Evolutionary conservation across 805 yeast species (phyloP).

Genomic region (Kodamaea restingae): DNA sequence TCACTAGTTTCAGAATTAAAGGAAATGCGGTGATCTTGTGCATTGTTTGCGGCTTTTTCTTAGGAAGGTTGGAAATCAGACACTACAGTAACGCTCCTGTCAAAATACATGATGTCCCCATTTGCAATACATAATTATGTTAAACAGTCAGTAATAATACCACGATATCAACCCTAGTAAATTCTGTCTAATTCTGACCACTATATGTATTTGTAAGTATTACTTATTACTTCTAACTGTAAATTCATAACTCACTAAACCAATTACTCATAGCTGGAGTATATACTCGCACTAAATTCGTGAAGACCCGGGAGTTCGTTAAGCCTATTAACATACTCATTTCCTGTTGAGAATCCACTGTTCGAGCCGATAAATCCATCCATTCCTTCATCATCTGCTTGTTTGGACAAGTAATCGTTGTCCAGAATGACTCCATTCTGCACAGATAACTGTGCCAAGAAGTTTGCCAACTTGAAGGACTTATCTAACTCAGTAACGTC

Average conservation of each 20-base stretch:
- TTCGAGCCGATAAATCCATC: conserved; percentile 25
- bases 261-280: conserved; percentile 60
- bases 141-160: no score
- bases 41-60: no score
- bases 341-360: conserved; percentile 31
- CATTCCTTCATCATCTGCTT: conserved; percentile 11
- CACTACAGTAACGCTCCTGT: no score
- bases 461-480: conserved; percentile 55
- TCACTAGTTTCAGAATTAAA: no score
- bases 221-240: background rate
- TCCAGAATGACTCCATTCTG: conserved; percentile 55
- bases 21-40: no score
- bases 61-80: no score
- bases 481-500: conserved; percentile 14
- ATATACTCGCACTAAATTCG: conserved; percentile 85
- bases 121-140: no score
- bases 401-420: conserved; percentile 31
- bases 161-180: no score
- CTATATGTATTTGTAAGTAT: background rate
- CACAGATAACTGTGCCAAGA: conserved; percentile 63
- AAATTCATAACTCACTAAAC: no score
- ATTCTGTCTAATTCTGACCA: no score
- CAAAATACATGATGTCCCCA: no score
- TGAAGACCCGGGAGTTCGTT: conserved; percentile 58
- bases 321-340: conserved; percentile 33